A percentile compares a stretch with the other conserved stretches of the same genome.
Conservation (phyloP, 78 protist genomes). For the Planoprotostelium fungivorum region DNA sequence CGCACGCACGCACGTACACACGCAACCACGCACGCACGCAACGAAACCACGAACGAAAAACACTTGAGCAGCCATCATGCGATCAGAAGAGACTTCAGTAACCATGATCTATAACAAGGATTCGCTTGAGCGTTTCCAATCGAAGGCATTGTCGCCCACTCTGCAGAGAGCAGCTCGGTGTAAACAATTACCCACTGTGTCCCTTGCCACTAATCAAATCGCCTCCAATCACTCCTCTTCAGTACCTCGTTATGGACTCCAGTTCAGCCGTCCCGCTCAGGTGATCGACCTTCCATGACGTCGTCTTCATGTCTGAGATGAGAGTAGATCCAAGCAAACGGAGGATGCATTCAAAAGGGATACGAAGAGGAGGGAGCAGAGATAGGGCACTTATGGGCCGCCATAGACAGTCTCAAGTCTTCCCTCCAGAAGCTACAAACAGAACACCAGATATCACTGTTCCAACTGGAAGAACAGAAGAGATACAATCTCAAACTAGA, state of each 20-base stretch:
- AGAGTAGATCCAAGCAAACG: background rate
- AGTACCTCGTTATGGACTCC: background rate
- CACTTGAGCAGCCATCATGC: too few relatives aligned
- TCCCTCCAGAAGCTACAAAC: background rate
- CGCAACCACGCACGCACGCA: too few relatives aligned
- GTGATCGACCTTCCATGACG: too few relatives aligned
- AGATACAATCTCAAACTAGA: background rate
- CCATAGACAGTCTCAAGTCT: background rate
- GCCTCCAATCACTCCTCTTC: background rate
- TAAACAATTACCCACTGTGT: background rate
- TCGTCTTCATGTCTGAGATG: background rate
- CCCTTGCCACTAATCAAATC: too few relatives aligned
- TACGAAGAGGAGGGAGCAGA: background rate
- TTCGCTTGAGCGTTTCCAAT: too few relatives aligned
- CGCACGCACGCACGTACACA: too few relatives aligned
- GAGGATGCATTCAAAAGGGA: background rate
- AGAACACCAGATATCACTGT: background rate
- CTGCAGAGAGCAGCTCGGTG: background rate
- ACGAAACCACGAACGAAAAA: too few relatives aligned
- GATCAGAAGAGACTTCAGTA: too few relatives aligned
- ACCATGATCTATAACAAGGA: too few relatives aligned
- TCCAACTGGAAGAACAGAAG: background rate
- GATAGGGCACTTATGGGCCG: background rate
- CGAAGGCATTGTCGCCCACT: too few relatives aligned
- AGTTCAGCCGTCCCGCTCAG: background rate